Conservation (phyloP, 2,329 filamentous ascomycete species). For the Lasiodiplodia theobromae region DNA sequence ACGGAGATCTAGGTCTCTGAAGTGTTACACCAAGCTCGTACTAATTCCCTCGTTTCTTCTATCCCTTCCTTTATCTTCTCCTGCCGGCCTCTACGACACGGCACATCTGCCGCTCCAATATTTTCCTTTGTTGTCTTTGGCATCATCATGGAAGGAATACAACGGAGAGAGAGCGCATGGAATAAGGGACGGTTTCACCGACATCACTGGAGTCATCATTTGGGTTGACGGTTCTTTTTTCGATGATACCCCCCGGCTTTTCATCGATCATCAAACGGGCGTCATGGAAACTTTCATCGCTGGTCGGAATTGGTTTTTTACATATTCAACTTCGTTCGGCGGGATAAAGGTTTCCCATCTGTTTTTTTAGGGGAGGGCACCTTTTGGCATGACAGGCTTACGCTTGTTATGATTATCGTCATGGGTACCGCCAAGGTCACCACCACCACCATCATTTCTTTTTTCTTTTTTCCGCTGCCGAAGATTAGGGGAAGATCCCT, state of each 20-base stretch:
- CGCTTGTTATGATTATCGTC: not conserved
- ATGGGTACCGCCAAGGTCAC: not conserved
- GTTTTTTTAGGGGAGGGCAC: not conserved
- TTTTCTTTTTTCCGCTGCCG: conserved; percentile 2
- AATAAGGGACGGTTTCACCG: not conserved
- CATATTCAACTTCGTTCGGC: not conserved
- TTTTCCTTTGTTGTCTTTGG: conserved; percentile 3
- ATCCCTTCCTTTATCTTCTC: not conserved
- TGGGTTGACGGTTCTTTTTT: conserved; percentile 16
- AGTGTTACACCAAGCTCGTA: not conserved
- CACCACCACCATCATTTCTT: conserved; percentile 1
- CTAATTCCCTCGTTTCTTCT: conserved; percentile 9
- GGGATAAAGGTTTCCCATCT: not conserved
- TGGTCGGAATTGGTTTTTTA: not conserved
- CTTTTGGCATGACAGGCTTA: not conserved
- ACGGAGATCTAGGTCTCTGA: not conserved
- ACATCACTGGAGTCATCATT: conserved; percentile 24
- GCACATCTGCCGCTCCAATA: not conserved
- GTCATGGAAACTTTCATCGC: not conserved
- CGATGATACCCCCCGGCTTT: conserved; percentile 20
- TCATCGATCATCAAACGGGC: conserved; percentile 1
- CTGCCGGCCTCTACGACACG: not conserved
- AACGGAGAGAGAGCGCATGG: conserved; percentile 11
- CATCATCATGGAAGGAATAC: not conserved
- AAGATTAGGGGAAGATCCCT: not conserved